Percentiles rank a stretch among this genome's conserved stretches.
These are phyloP conservation scores for Talaromyces stipitatus DNA, from an alignment of 495 filamentous ascomycete species.

Conservation along the genomic window DNA sequence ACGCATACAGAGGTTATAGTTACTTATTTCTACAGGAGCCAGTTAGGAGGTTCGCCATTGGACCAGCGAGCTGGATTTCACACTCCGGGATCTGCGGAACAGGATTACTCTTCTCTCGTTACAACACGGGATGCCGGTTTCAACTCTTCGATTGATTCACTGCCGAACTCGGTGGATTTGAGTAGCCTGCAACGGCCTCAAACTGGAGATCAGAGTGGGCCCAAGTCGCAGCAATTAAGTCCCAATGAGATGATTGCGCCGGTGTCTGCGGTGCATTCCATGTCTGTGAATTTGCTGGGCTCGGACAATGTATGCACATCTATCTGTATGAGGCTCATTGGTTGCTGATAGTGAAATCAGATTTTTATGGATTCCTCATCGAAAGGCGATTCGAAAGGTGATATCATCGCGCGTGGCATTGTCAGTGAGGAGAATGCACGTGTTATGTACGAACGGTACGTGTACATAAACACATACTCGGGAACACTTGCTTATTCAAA, in stretches of 20 bases:
- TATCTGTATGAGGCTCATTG: too few relatives aligned
- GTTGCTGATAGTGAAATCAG: constrained; percentile 6
- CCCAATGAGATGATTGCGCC: constrained; percentile 39
- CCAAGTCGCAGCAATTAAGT: constrained; percentile 32
- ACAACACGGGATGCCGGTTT: constrained; percentile 16
- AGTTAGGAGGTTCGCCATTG: constrained; percentile 17
- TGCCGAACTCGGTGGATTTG: constrained; percentile 16
- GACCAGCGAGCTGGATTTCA: constrained; percentile 19
- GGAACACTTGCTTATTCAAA: background rate
- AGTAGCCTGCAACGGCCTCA: constrained; percentile 17
- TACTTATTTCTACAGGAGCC: constrained; percentile 11
- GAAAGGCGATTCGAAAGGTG: constrained; percentile 25
- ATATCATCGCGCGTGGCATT: constrained; percentile 33
- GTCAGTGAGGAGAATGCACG: constrained; percentile 32
- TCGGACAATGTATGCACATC: constrained; percentile 22
- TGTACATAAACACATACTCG: background rate
- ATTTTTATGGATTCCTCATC: constrained; percentile 31
- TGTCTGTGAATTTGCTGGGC: constrained; percentile 36
- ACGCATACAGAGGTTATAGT: constrained; percentile 5
- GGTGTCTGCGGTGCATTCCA: constrained; percentile 30
- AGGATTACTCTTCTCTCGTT: constrained; percentile 20
- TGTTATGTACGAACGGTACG: constrained; percentile 35
- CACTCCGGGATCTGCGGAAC: constrained; percentile 23
- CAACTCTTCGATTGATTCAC: constrained; percentile 21
- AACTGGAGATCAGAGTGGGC: constrained; percentile 19